These are phyloP conservation scores for Vicia sativa DNA, from an alignment of 306 rosid species.

Conservation along the genomic window DNA sequence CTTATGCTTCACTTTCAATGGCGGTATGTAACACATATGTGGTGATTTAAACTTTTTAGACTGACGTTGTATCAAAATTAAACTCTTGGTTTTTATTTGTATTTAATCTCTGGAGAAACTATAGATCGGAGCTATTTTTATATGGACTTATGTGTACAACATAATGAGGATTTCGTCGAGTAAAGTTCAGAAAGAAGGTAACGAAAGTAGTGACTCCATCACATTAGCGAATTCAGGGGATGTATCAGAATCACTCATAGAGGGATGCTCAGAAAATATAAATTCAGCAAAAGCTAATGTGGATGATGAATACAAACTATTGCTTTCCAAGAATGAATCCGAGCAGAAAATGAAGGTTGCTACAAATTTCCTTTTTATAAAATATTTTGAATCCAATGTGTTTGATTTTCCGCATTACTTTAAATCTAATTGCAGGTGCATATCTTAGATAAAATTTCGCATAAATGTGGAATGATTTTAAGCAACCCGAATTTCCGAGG, in stretches of 20 bases:
- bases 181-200: conserved; percentile 26
- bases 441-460: conserved; percentile 42
- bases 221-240: conserved; percentile 36
- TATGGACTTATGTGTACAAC: conserved; percentile 88
- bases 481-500: conserved; percentile 55
- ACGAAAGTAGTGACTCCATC: conserved; percentile 28
- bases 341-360: conserved; percentile 48
- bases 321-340: conserved; percentile 42
- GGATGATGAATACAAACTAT: conserved; percentile 41
- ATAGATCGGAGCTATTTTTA: conserved; percentile 68
- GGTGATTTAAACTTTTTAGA: too few relatives aligned
- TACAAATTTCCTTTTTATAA: conserved; percentile 13
- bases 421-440: conserved; percentile 40
- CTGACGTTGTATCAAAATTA: too few relatives aligned
- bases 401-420: neutral
- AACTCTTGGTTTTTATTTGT: neutral
- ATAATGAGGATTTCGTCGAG: conserved; percentile 67
- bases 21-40: conserved; percentile 41
- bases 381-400: conserved; percentile 1
- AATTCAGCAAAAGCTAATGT: conserved; percentile 35
- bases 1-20: conserved; percentile 63
- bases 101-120: conserved; percentile 24
- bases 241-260: conserved; percentile 25
- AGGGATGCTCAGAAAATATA: conserved; percentile 40
- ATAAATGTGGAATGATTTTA: conserved; percentile 31